phyloP scores from a whole-genome alignment of 305 asterid species.

The Rubia tinctorum region DNA sequence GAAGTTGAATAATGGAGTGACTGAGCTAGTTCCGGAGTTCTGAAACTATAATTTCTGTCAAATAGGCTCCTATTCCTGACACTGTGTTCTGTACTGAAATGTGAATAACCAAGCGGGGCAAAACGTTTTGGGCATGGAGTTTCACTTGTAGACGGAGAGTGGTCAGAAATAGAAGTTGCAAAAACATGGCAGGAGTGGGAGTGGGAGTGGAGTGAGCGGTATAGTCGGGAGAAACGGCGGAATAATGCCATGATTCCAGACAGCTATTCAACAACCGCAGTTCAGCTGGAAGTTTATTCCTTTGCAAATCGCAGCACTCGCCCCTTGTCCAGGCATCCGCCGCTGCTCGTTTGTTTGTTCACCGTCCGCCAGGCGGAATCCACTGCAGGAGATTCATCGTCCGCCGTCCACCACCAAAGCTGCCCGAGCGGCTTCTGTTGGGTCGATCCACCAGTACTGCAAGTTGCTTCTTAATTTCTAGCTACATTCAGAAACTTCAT shows the following conservation, averaged over 20 bases:
- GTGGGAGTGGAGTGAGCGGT: conserved; percentile 26
- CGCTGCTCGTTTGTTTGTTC: no score
- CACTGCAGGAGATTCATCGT: no score
- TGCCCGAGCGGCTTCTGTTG: no score
- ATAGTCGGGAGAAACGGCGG: conserved; percentile 36
- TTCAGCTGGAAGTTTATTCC: neutral
- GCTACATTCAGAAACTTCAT: conserved; percentile 6
- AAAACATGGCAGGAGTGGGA: conserved; percentile 26
- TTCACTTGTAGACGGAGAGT: conserved; percentile 10
- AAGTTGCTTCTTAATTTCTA: no score
- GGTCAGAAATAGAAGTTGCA: conserved; percentile 20
- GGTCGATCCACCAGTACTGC: no score
- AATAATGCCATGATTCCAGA: conserved; percentile 32
- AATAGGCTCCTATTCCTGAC: conserved; percentile 1
- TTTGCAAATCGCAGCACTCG: neutral
- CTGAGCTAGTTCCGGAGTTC: conserved; percentile 7
- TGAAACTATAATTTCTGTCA: neutral
- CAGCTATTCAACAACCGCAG: neutral
- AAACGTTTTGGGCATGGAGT: conserved; percentile 10
- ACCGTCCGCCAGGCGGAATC: no score
- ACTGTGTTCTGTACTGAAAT: conserved; percentile 5
- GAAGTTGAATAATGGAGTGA: conserved; percentile 37
- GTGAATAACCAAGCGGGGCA: neutral
- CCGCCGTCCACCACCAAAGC: no score
- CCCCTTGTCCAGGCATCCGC: no score